Base-by-base conservation (phyloP, 2,329 filamentous ascomycete species). In the Trichoderma polysporum region DNA sequence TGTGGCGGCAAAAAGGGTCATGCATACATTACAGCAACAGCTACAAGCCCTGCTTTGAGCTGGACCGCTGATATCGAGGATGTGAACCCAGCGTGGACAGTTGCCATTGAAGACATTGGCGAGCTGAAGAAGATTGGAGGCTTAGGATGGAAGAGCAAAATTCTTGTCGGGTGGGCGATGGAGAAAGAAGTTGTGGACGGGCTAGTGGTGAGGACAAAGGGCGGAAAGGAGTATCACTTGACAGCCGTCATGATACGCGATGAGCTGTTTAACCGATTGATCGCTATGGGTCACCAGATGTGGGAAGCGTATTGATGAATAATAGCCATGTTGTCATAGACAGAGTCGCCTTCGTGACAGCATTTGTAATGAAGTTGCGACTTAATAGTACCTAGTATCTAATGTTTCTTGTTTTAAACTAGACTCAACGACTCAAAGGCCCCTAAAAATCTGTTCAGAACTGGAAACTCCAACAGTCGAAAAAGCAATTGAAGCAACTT, bases 81-180 rank as follows among this genome's bases (percentile, higher is more conserved):
- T 22, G 70, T 88, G 4, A 84, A 88, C 27, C 88, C 91, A 0
- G 77, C 86, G 0, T 96, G 91, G 86, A 89, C 85, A 6, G 82
- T 95, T 0, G 84, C 91, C 0, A 84, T 95, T 3, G 83, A 83
- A 0, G 90, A 94, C 17, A 90, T 96, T 53, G 80, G 69, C 1
- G 91, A 94, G 76, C 74, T 96, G 62, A 90, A 88, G 76, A 96
- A 96, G 79, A 81, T 94, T 1, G 92, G 92, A 4, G 92, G 92
- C 0, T 82, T 94, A 39, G 91, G 92, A 0, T 96, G 92, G 92
- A 96, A 95, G 79, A 88, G 88, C 1, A 94, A 93, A 80, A 79
- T 95, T 58, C 84, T 95, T 1, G 90, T 95, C 0, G 91, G 92
- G 0, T 93, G 92, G 91, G 89, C 90, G 0, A 84, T 92, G 73